These are phyloP conservation scores for Volvox carteri DNA, from an alignment of 163 green algal genomes.

Conservation along the genomic window DNA sequence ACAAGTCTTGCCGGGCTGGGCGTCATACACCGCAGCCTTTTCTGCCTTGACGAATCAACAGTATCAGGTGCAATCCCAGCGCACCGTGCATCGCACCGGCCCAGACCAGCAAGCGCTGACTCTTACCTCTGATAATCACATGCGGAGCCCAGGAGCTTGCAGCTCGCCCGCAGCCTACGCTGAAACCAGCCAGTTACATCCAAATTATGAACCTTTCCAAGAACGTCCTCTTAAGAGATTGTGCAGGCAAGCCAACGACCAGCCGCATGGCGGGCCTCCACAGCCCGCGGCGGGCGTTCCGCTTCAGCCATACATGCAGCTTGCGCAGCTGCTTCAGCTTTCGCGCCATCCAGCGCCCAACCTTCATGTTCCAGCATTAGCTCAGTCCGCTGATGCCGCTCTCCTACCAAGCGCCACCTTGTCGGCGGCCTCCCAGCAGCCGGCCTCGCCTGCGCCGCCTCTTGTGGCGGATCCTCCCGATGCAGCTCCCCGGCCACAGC, in stretches of 20 bases:
- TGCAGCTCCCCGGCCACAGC: too few relatives aligned
- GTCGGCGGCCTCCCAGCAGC: neutral
- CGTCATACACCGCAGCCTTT: neutral
- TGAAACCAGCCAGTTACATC: neutral
- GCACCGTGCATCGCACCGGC: neutral
- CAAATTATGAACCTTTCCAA: neutral
- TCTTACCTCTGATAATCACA: neutral
- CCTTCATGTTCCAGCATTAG: neutral
- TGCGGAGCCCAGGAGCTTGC: neutral
- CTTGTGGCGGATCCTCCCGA: neutral
- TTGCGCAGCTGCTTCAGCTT: neutral
- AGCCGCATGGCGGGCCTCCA: neutral
- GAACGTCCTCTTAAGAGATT: neutral
- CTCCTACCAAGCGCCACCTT: neutral
- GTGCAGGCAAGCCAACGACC: neutral
- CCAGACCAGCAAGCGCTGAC: neutral
- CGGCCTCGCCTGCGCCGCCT: neutral
- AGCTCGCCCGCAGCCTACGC: neutral
- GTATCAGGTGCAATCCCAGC: neutral
- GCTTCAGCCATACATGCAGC: neutral
- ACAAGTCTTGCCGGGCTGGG: neutral
- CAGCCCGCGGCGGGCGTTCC: neutral
- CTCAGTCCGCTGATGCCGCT: neutral
- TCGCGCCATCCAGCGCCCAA: neutral
- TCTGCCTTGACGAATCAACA: neutral